Percentiles rank a stretch among this genome's conserved stretches.
Evolutionary conservation across 306 rosid species (phyloP).

Genomic region (Pterocarpus santalinus): DNA sequence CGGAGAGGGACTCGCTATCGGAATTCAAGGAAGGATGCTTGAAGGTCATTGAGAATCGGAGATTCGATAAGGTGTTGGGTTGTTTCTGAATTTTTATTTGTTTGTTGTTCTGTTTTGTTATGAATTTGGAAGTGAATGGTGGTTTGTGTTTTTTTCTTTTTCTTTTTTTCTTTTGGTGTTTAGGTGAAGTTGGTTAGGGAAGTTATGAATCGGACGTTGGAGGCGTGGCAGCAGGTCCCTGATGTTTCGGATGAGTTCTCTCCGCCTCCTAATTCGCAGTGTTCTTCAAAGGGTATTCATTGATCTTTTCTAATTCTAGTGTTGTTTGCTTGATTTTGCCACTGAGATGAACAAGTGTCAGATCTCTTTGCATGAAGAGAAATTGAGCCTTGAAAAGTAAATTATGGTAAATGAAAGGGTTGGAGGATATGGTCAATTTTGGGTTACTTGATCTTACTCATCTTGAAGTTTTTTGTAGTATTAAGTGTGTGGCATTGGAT

Average conservation of each 20-base stretch:
- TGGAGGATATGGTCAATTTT: background rate
- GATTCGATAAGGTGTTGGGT: conserved; percentile 70
- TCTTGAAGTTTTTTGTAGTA: background rate
- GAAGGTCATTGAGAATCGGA: conserved; percentile 68
- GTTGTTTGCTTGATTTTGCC: conserved; percentile 17
- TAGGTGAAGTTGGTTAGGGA: conserved; percentile 84
- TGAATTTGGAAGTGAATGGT: conserved; percentile 20
- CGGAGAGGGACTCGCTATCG: conserved; percentile 60
- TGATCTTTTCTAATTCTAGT: background rate
- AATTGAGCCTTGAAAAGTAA: background rate
- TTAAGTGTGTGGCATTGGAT: conserved; percentile 2
- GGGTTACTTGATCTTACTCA: background rate
- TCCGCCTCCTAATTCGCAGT: conserved; percentile 63
- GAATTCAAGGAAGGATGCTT: conserved; percentile 69
- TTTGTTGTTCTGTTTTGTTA: background rate
- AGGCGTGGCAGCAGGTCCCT: conserved; percentile 82
- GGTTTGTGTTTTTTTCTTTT: background rate
- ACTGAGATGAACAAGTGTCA: background rate
- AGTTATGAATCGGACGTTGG: conserved; percentile 76
- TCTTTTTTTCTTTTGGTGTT: background rate
- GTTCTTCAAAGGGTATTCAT: conserved; percentile 71
- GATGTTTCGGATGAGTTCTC: conserved; percentile 71
- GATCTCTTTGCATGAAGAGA: background rate
- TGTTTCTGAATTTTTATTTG: background rate
- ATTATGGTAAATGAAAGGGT: background rate